Evolutionary conservation across 2,329 filamentous ascomycete species (phyloP), one percentile per base, ranked within the genome.

Genomic region (Tolypocladium ophioglossoides): DNA sequence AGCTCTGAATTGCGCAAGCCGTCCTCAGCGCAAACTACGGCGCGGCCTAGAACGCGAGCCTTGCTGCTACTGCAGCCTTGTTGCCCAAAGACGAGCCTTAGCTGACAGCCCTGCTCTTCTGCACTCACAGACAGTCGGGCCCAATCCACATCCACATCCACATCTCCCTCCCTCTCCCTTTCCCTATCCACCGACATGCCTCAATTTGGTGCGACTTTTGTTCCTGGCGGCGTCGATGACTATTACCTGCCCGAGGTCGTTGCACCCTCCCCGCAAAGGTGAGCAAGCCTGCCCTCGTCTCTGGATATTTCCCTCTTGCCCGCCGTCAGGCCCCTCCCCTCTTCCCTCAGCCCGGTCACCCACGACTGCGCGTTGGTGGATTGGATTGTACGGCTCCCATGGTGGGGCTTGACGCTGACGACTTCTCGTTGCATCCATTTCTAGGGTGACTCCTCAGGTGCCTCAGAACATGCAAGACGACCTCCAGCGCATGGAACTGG

Each of bases 391-490:
- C 32, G 22, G 39, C 40, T 52, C 50, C 5, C 32, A 40, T 49
- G 56, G 68, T 67, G 66, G 67, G 66, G 66, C 67, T 60, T 38
- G 27, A 52, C 60, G 66, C 71, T 72, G 66, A 74, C 70, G 59
- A 59, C 50, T 63, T 62, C 63, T 68, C 60, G 22, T 68, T 60
- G 22, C 58, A 48, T 52, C 60, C 63, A 63, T 66, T 59, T 67
- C 61, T 71, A 95, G 90, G 76, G 84, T 95, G 66, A 96, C 92
- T 84, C 89, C 90, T 69, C 91, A 96, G 78, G 91, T 96, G 61
- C 90, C 92, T 62, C 88, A 92, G 72, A 92, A 96, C 73, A 96
- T 99, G 83, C 91, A 96, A 74, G 86, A 95, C 66, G 92, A 89
- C 72, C 82, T 99, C 61, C 88, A 92, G 65, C 86, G 91, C 70